Base-by-base conservation (phyloP, 2,329 filamentous ascomycete species). In the Drechslera avenae region DNA sequence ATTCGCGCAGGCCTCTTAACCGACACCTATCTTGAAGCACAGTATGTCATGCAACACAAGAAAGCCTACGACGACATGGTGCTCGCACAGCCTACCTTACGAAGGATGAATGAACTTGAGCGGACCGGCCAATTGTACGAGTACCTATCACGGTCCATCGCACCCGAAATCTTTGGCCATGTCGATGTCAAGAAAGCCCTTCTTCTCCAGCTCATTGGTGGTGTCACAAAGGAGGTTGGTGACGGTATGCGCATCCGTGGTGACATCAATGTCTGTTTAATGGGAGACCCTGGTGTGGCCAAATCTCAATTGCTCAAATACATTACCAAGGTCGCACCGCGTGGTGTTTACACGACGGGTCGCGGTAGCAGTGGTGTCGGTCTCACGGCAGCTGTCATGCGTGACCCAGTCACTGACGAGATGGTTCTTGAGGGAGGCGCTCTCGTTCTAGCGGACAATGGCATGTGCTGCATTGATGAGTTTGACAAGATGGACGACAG, bases 271-370 rank as follows among this genome's bases (percentile, higher is more conserved):
- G 88, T 99, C 57, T 97, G 94, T 74, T 79, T 99, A 68, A 99
- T 99, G 94, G 94, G 94, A 82, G 94, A 99, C 69, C 94, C 94
- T 72, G 94, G 94, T 90, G 94, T 99, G 71, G 94, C 94, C 78
- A 99, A 99, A 79, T 99, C 94, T 31, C 94, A 99, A 79, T 79
- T 99, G 61, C 83, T 99, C 61, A 97, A 97, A 77, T 99, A 99
- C 74, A 97, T 99, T 71, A 91, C 91, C 60, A 97, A 99, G 78
- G 94, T 99, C 23, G 93, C 94, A 1, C 94, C 94, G 55, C 90
- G 94, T 57, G 92, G 91, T 64, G 87, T 92, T 10, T 92, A 92
- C 76, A 92, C 89, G 4, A 90, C 88, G 3, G 89, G 89, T 56
- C 87, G 89, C 63, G 89, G 89, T 73, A 90, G 86, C 77, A 90